phyloP scores from a whole-genome alignment of 2,329 filamentous ascomycete species.

The Trichoderma pleuroti region DNA sequence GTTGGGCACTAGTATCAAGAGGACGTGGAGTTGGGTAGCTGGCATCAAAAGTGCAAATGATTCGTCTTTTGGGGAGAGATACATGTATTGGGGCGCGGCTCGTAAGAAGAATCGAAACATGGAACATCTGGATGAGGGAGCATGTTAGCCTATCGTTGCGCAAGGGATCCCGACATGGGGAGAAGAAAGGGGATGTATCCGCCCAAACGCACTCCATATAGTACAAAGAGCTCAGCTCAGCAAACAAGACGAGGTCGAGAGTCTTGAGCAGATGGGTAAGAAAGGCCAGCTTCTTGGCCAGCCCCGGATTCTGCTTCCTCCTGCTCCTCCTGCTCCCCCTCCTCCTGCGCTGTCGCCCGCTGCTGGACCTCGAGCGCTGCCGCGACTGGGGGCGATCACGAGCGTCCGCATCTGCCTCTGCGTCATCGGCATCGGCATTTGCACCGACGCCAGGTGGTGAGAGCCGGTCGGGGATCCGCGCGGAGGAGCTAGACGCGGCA shows the following conservation, averaged over 20 bases:
- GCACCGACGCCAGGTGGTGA: constrained; percentile 17
- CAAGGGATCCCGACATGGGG: neutral
- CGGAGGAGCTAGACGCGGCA: constrained; percentile 41
- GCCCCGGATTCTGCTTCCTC: constrained; percentile 39
- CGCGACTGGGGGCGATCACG: constrained; percentile 7
- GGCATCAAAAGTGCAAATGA: constrained; percentile 53
- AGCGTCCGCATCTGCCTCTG: constrained; percentile 8
- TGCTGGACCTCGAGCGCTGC: constrained; percentile 24
- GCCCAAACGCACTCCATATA: constrained; percentile 59
- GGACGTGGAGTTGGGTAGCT: constrained; percentile 54
- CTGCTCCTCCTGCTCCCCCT: constrained; percentile 38
- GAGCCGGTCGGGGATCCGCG: constrained; percentile 28
- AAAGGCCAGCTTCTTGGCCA: constrained; percentile 58
- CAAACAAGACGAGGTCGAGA: constrained; percentile 61
- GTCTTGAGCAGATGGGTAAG: constrained; percentile 57
- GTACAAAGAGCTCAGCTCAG: constrained; percentile 62
- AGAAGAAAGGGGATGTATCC: neutral
- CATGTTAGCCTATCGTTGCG: neutral
- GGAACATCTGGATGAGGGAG: constrained; percentile 51
- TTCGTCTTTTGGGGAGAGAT: constrained; percentile 60
- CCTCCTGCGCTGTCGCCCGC: constrained; percentile 33
- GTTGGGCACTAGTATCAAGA: constrained; percentile 57
- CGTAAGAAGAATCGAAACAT: constrained; percentile 60
- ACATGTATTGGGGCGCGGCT: constrained; percentile 57
- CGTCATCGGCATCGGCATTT: constrained; percentile 19